These are phyloP conservation scores for Clonostachys rosea DNA, from an alignment of 2,329 filamentous ascomycete species.

Conservation along the genomic window DNA sequence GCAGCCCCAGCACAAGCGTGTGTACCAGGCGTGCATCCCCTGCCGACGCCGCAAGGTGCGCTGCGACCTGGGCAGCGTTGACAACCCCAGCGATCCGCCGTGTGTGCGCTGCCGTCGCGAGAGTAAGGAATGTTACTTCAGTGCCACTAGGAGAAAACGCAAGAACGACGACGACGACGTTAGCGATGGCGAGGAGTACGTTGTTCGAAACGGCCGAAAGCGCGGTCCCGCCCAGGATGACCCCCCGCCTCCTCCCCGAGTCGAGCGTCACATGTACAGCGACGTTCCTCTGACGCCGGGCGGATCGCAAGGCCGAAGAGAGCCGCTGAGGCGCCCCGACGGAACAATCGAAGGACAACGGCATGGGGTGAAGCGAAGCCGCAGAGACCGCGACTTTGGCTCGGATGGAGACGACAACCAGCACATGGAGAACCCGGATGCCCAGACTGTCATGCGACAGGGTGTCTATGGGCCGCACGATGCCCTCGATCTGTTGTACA, in stretches of 20 bases:
- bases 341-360: constrained; percentile 13
- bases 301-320: constrained; percentile 58
- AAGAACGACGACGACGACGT: constrained; percentile 61
- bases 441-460: constrained; percentile 58
- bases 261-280: constrained; percentile 40
- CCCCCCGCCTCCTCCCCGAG: constrained; percentile 32
- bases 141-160: constrained; percentile 86
- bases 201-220: constrained; percentile 70
- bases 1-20: constrained; percentile 43
- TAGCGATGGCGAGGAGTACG: constrained; percentile 58
- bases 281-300: constrained; percentile 59
- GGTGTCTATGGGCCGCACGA: constrained; percentile 90
- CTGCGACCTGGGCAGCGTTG: constrained; percentile 69
- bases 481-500: constrained; percentile 85
- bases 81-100: constrained; percentile 89
- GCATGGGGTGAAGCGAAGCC: constrained; percentile 5
- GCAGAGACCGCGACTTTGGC: constrained; percentile 25
- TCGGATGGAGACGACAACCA: constrained; percentile 45
- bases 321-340: constrained; percentile 61
- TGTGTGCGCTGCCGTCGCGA: constrained; percentile 92
- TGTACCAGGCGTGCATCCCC: constrained; percentile 60
- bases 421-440: constrained; percentile 61
- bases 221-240: constrained; percentile 46
- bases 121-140: constrained; percentile 96
- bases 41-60: constrained; percentile 58